Evolutionary conservation across 257 asterid genomes (phyloP), one percentile per base, ranked within the genome.

Genomic region (Scutellaria minor): DNA sequence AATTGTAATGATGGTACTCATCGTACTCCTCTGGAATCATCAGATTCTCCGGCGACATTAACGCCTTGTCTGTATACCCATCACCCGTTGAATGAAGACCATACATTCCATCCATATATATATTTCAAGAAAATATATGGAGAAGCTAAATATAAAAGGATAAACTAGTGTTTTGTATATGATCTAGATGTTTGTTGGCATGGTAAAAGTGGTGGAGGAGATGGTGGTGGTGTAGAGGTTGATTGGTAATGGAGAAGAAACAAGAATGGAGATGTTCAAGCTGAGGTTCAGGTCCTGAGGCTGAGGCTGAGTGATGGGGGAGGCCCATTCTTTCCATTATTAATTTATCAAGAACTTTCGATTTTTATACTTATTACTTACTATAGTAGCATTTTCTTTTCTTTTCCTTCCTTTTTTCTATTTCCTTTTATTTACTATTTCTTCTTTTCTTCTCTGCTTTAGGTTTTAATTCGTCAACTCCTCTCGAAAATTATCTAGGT

Each of bases 31-130:
- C 54, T 24, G 83, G 78, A 2, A 72, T 63, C 66, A 82, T 68
- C 71, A 82, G 79, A 59, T 59, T 75, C 48, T 78, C 81, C 62
- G 83, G 70, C 18, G 77, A 63, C 83, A 82, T 78, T 46, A 81
- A 53, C 22, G 50, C 85, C 70, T 61, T 70, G 10, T 70, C 76
- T 1, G 66, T 13, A 20, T 63, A 65, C 68, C 66, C 68, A 52
- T 63, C 74, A 44, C 61, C 15, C 70, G 7, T 14, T 44, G 78
- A 61, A 66, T 71, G 10, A 57, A 69, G 5, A 46, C 82, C 82
- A 39, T 71, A 81, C 74, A 78, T 71, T 61, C 68, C 81, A 14
- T 82, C 85, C 85, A 82, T 66, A 2, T 13, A 5, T 9, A 1
- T 31, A 31, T 0, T 31, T 31, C 37, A 31, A 31, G 37, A 24